Evolutionary conservation across 2,329 filamentous ascomycete genomes (phyloP), one percentile per base, ranked within the genome.

Genomic region (Polychaeton citri): DNA sequence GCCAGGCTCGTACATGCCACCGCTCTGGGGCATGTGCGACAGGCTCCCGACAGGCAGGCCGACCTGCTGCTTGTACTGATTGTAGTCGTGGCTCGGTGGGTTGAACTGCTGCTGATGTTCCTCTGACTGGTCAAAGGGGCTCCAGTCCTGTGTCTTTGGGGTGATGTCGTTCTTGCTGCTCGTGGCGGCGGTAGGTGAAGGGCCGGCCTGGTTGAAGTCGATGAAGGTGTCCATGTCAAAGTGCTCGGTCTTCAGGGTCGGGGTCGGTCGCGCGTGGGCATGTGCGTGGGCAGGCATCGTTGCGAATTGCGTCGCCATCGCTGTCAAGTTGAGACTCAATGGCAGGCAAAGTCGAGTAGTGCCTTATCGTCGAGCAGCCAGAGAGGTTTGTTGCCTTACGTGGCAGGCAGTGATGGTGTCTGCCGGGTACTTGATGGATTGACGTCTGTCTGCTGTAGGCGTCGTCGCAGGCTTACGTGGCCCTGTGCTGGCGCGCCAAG

Each of bases 61-160:
- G 3, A 90, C 95, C 66, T 95, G 87, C 58, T 98, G 90, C 64
- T 85, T 83, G 66, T 95, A 92, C 54, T 84, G 77, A 52, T 86
- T 83, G 68, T 96, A 96, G 62, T 93, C 84, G 64, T 95, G 87
- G 60, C 85, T 94, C 6, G 90, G 88, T 30, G 54, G 55, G 43
- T 49, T 53, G 49, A 57, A 59, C 19, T 38, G 38, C 35, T 55
- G 53, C 37, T 57, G 54, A 12, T 46, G 50, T 38, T 59, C 54
- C 41, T 60, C 55, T 12, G 38, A 21, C 32, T 51, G 44, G 35
- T 55, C 57, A 40, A 53, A 57, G 20, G 54, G 52, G 26, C 44
- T 50, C 41, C 41, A 43, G 35, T 35, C 30, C 32, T 28, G 34
- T 9, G 17, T 19, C 4, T 12, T 13, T 10, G 30, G 30, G 13